Evolutionary conservation across 2,329 filamentous ascomycete genomes (phyloP), one percentile per base, ranked within the genome.

Genomic region (Helotiales sp.): DNA sequence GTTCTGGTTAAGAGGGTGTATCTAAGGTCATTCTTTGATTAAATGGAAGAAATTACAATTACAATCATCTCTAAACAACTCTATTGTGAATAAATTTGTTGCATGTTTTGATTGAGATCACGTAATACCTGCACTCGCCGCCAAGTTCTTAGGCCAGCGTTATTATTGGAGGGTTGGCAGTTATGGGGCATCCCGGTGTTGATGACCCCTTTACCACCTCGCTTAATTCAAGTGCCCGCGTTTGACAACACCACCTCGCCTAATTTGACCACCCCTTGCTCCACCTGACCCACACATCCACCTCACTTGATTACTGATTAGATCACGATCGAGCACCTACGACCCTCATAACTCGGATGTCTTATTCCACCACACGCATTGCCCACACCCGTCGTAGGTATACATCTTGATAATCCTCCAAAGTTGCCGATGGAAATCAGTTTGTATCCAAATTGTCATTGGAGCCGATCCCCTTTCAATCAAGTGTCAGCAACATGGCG

Each of bases 131-230:
- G n/a, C 28, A 40, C 32, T 34, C n/a, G 32, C 52, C 20, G n/a
- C 52, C 28, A 57, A 57, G n/a, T 57, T 57, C 52, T 57, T 55
- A 55, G 26, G 26, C 28, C 50, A 55, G 50, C 50, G 50, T 55
- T 32, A 55, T 55, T 7, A 55, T 55, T 55, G 30, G 50, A 55
- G 50, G 3, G 30, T 55, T 55, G 26, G 50, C 50, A 55, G 30
- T 55, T 55, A 30, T 55, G 50, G 50, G 50, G 50, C 54, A 40
- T 58, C 32, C 54, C 20, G 32, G 54, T 58, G 34, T 58, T 32
- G 50, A 54, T 32, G 50, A 32, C 26, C 50, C 50, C 26, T 32
- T 54, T 54, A 54, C 28, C 26, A 54, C 50, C 50, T 54, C 50
- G 50, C 50, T 54, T 54, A 54, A 32, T 54, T 54, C 17, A 30